A percentile compares a stretch with the other conserved stretches of the same genome.
Evolutionary conservation across 768 basidiomycete genomes (phyloP).

Genomic region (Lactifluus piperatus): DNA sequence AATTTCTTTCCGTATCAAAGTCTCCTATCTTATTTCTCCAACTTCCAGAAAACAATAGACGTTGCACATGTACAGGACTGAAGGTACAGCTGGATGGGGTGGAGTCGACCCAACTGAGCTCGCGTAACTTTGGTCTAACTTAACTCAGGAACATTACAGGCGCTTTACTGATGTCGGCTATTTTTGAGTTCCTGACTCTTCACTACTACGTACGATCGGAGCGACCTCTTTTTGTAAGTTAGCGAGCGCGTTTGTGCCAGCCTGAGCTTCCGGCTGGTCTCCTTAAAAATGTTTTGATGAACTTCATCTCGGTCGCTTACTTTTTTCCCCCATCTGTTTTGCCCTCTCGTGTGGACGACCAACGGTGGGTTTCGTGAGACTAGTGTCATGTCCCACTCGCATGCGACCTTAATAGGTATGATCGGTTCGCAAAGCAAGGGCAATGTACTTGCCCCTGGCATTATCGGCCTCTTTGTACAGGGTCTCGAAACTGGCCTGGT

Average conservation of each 20-base stretch:
- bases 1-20: background rate
- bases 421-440: background rate
- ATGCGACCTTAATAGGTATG: no score
- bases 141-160: background rate
- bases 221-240: background rate
- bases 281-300: background rate
- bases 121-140: background rate
- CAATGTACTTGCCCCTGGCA: background rate
- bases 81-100: no score
- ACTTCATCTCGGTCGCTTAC: background rate
- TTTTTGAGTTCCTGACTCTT: background rate
- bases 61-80: no score
- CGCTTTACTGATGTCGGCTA: background rate
- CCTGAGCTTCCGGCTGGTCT: background rate
- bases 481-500: slow-evolving; percentile 3
- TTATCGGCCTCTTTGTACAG: slow-evolving; percentile 8
- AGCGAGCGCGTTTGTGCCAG: background rate
- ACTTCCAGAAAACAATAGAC: no score
- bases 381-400: background rate
- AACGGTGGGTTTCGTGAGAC: background rate
- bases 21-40: no score
- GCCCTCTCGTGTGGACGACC: no score
- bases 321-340: background rate
- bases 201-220: background rate
- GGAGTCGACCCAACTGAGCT: background rate